Evolutionary conservation across 768 basidiomycete species (phyloP).

Genomic region (Suillus placidus): DNA sequence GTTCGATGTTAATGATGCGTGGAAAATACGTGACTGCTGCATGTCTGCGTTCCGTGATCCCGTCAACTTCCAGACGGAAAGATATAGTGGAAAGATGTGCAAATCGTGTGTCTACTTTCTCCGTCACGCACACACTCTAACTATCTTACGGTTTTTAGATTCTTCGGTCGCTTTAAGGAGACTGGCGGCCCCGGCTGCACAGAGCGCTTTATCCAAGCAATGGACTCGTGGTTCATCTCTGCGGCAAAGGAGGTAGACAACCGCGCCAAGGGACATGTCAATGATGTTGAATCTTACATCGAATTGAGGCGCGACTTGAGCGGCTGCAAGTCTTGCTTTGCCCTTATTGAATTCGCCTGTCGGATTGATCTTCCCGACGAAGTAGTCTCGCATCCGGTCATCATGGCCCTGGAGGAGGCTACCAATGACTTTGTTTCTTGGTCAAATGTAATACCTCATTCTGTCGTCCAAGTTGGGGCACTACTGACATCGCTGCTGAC

Average conservation of each 20-base stretch:
- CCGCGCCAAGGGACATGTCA: constrained; percentile 37
- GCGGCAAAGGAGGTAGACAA: constrained; percentile 47
- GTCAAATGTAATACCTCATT: constrained; percentile 40
- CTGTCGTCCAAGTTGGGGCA: constrained; percentile 6
- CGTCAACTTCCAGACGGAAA: constrained; percentile 29
- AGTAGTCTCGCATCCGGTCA: constrained; percentile 52
- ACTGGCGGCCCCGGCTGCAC: constrained; percentile 44
- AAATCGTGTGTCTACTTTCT: constrained; percentile 35
- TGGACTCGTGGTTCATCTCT: constrained; percentile 44
- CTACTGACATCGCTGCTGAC: neutral
- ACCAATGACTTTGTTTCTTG: constrained; percentile 57
- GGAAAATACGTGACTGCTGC: constrained; percentile 33
- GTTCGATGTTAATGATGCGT: constrained; percentile 32
- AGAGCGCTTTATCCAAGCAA: constrained; percentile 41
- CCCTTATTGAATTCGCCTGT: constrained; percentile 56
- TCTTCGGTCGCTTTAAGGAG: constrained; percentile 39
- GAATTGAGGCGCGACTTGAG: constrained; percentile 55
- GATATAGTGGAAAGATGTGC: constrained; percentile 26
- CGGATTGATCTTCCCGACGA: constrained; percentile 55
- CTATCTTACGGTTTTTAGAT: constrained; percentile 26
- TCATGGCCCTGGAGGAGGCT: constrained; percentile 47
- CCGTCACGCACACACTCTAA: neutral
- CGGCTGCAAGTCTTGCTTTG: constrained; percentile 53
- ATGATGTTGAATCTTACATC: constrained; percentile 56
- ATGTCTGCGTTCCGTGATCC: constrained; percentile 34